Conservation (phyloP, 352 stramenopile genomes). For the Pythium diclinum region DNA sequence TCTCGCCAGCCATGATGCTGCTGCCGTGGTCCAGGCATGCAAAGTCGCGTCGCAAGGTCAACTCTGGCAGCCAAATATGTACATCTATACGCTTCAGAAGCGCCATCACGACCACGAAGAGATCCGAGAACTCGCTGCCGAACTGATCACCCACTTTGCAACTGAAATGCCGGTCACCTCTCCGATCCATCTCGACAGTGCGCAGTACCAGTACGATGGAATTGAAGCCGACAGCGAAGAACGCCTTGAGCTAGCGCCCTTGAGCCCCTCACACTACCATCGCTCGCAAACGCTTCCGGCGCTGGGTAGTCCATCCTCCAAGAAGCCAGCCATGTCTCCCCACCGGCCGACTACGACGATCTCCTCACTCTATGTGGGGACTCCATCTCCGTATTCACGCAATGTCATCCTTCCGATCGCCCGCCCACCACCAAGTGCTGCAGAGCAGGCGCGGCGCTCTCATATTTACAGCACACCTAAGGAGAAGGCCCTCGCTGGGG, state of each 20-base stretch:
- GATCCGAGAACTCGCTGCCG: conserved; percentile 39
- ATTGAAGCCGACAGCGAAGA: conserved; percentile 1
- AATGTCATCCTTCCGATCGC: conserved; percentile 41
- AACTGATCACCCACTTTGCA: conserved; percentile 45
- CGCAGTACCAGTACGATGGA: conserved; percentile 7
- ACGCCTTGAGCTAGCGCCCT: not conserved
- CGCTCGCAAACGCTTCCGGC: conserved; percentile 35
- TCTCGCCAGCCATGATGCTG: conserved; percentile 48
- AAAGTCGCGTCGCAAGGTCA: conserved; percentile 65
- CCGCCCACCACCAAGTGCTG: conserved; percentile 39
- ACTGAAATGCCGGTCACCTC: conserved; percentile 55
- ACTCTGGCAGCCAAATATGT: conserved; percentile 77
- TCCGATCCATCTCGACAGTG: conserved; percentile 41
- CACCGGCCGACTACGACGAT: conserved; percentile 63
- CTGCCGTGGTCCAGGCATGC: conserved; percentile 47
- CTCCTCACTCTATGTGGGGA: conserved; percentile 48
- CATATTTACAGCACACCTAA: conserved; percentile 67
- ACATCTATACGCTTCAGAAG: conserved; percentile 72
- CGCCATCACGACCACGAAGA: conserved; percentile 50
- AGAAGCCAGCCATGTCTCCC: conserved; percentile 24
- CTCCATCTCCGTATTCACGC: conserved; percentile 48
- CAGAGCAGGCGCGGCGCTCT: conserved; percentile 44
- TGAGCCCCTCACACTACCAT: not conserved
- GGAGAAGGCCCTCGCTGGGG: conserved; percentile 45
- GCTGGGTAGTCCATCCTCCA: conserved; percentile 23